Conservation (phyloP, 176 grass and related monocot species). For the Avena insularis region DNA sequence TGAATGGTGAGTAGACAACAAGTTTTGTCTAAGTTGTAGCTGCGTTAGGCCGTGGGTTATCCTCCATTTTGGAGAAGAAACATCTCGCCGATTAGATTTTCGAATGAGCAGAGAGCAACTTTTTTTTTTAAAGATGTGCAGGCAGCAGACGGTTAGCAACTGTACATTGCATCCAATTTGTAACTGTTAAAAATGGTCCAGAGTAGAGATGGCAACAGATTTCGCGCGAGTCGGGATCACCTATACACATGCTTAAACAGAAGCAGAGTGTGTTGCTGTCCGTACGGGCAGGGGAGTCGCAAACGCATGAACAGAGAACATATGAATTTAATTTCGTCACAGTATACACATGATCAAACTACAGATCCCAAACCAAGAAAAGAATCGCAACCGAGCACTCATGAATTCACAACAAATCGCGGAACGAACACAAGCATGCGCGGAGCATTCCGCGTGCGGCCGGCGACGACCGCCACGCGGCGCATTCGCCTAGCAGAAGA, state of each 20-base stretch:
- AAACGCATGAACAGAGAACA: not conserved
- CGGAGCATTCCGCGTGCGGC: not conserved
- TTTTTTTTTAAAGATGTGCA: not conserved
- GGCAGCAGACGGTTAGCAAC: not conserved
- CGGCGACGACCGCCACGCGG: not conserved
- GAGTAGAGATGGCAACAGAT: not conserved
- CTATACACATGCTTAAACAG: not conserved
- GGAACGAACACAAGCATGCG: not conserved
- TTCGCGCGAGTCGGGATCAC: not conserved
- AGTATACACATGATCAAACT: not conserved
- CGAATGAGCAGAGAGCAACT: no score
- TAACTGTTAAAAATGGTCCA: no score
- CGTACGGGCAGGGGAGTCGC: not conserved
- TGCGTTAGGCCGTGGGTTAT: no score
- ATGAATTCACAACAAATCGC: not conserved
- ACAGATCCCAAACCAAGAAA: constrained; percentile 22
- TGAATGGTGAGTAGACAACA: no score
- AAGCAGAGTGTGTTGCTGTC: not conserved
- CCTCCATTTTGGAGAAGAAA: no score
- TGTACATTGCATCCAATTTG: not conserved
- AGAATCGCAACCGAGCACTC: not conserved
- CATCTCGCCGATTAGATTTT: no score
- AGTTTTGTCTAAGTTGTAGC: no score
- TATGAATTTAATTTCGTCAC: not conserved
- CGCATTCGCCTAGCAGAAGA: constrained; percentile 42